Evolutionary conservation across 306 rosid genomes (phyloP).

Genomic region (Lathyrus tuberosus): DNA sequence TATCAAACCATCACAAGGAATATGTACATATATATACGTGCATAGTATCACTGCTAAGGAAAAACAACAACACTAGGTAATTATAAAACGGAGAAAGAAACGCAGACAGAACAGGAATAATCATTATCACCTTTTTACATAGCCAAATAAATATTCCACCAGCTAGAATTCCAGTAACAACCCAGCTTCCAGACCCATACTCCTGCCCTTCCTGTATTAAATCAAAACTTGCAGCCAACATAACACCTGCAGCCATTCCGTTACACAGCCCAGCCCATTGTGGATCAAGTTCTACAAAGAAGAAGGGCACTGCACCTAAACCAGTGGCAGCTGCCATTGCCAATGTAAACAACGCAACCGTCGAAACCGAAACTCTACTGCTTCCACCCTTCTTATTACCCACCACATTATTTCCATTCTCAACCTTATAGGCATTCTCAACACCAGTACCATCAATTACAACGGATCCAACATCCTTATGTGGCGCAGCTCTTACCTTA

Average conservation of each 20-base stretch:
- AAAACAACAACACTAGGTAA: constrained; percentile 23
- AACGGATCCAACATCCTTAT: constrained; percentile 64
- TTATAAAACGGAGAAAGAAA: constrained; percentile 17
- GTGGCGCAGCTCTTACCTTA: constrained; percentile 69
- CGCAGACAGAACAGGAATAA: constrained; percentile 24
- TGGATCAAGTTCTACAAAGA: constrained; percentile 97
- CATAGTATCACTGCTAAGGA: constrained; percentile 11
- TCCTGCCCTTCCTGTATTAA: constrained; percentile 93
- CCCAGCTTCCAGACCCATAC: constrained; percentile 89
- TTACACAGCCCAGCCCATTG: constrained; percentile 98
- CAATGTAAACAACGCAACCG: constrained; percentile 86
- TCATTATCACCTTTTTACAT: constrained; percentile 77
- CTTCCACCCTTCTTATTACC: constrained; percentile 63
- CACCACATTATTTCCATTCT: constrained; percentile 46
- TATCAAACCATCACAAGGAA: neutral
- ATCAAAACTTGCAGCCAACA: constrained; percentile 99
- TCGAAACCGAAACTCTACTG: constrained; percentile 82
- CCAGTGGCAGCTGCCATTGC: constrained; percentile 99
- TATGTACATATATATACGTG: neutral
- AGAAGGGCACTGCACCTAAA: constrained; percentile 97
- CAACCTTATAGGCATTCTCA: constrained; percentile 55
- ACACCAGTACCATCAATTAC: constrained; percentile 86
- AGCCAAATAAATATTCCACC: constrained; percentile 94
- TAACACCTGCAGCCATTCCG: constrained; percentile 99
- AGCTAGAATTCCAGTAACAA: constrained; percentile 79